A percentile compares a stretch with the other conserved stretches of the same genome.
Conservation (phyloP, 202 grass and related monocot genomes). For the Schoenoplectus triqueter region DNA sequence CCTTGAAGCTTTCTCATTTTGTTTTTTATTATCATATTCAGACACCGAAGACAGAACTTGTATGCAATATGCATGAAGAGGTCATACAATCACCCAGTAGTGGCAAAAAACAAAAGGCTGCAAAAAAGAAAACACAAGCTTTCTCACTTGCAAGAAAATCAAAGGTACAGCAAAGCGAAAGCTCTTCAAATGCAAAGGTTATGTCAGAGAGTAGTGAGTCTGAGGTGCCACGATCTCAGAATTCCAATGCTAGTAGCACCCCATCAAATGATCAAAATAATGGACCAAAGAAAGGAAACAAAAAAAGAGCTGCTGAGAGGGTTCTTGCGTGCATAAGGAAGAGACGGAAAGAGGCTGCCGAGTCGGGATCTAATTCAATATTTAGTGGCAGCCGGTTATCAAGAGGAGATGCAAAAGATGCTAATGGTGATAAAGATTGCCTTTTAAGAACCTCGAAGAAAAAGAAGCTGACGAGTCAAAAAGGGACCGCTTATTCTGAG, state of each 20-base stretch:
- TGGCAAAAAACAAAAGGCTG: constrained; percentile 46
- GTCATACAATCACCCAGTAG: constrained; percentile 57
- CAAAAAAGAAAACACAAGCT: constrained; percentile 63
- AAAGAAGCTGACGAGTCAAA: constrained; percentile 57
- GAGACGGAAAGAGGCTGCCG: constrained; percentile 59
- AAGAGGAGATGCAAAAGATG: constrained; percentile 65
- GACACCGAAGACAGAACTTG: constrained; percentile 56
- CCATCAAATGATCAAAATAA: constrained; percentile 50
- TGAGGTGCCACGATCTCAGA: constrained; percentile 55
- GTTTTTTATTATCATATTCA: constrained; percentile 47
- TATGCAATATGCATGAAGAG: constrained; percentile 52
- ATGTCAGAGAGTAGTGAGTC: constrained; percentile 88
- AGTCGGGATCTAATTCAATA: constrained; percentile 61
- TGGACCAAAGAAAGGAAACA: constrained; percentile 70
- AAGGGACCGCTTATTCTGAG: constrained; percentile 45
- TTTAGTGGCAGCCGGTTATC: constrained; percentile 56
- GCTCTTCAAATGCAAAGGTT: constrained; percentile 72
- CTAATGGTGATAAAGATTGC: constrained; percentile 63
- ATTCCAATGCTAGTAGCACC: constrained; percentile 56
- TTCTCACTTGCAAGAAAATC: constrained; percentile 67
- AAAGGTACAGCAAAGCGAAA: constrained; percentile 78
- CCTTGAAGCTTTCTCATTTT: constrained; percentile 26
- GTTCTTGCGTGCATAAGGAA: constrained; percentile 88
- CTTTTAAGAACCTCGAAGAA: constrained; percentile 55
- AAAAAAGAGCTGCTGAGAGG: constrained; percentile 72